phyloP scores from a whole-genome alignment of 2,329 filamentous ascomycete genomes.

The Fusarium udum region DNA sequence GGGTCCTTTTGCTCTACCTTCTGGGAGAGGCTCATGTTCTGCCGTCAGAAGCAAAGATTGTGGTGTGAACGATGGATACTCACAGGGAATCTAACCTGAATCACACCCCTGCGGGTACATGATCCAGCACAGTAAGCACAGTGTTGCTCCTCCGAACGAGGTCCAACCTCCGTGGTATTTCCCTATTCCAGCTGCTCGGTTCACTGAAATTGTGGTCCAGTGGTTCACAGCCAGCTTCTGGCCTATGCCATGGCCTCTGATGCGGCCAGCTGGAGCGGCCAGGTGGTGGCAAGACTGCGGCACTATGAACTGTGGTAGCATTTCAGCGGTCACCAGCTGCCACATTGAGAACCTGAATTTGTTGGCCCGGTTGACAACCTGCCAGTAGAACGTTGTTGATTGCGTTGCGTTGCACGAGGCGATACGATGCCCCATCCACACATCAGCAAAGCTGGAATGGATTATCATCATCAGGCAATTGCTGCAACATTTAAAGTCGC shows the following conservation, averaged over 20 bases:
- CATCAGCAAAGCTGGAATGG: slow-evolving; percentile 13
- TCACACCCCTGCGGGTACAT: slow-evolving; percentile 15
- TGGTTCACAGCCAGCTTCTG: background rate
- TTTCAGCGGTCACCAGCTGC: slow-evolving; percentile 19
- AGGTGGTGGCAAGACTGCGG: slow-evolving; percentile 23
- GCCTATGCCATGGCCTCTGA: background rate
- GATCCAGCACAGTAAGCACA: slow-evolving; percentile 27
- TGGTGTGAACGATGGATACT: slow-evolving; percentile 20
- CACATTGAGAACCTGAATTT: slow-evolving; percentile 16
- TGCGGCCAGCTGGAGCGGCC: slow-evolving; percentile 13
- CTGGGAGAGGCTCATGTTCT: slow-evolving; percentile 1
- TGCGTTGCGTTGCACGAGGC: slow-evolving; percentile 18
- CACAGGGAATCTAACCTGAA: slow-evolving; percentile 36
- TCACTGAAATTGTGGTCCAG: slow-evolving; percentile 13
- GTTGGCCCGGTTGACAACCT: slow-evolving; percentile 8
- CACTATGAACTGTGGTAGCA: slow-evolving; percentile 18
- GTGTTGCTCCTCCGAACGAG: slow-evolving; percentile 21
- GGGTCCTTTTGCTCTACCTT: slow-evolving; percentile 29
- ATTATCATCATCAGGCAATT: slow-evolving; percentile 16
- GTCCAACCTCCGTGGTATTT: slow-evolving; percentile 36
- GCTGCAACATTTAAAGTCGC: background rate
- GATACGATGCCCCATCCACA: slow-evolving; percentile 11
- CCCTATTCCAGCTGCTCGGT: slow-evolving; percentile 34
- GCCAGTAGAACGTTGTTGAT: slow-evolving; percentile 8
- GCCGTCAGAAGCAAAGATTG: slow-evolving; percentile 15